Conservation (phyloP, 1,139 yeast species). For the Magnusiomyces tetraspermus region DNA sequence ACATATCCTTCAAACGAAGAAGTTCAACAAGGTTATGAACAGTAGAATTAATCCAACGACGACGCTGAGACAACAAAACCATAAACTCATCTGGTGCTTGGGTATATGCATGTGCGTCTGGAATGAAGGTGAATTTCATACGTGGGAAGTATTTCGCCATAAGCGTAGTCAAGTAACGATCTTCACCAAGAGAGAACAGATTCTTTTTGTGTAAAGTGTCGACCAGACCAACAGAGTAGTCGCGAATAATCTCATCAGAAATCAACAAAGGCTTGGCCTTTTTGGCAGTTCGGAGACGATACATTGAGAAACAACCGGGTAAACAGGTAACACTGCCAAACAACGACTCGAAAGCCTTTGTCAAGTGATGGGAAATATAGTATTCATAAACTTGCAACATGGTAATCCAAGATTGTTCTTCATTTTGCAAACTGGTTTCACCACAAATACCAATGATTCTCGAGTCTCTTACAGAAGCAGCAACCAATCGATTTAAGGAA, state of each 20-base stretch:
- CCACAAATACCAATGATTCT: conserved; percentile 37
- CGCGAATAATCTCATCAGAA: conserved; percentile 33
- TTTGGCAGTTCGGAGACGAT: conserved; percentile 32
- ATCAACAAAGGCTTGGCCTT: conserved; percentile 35
- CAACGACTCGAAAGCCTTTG: conserved; percentile 36
- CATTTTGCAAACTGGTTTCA: conserved; percentile 36
- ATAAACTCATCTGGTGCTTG: conserved; percentile 31
- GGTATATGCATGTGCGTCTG: conserved; percentile 31
- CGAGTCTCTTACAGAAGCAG: conserved; percentile 32
- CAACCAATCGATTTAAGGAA: conserved; percentile 32
- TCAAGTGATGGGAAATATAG: conserved; percentile 37
- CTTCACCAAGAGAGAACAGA: conserved; percentile 37
- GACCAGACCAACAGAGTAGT: conserved; percentile 33
- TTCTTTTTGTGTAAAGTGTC: conserved; percentile 37
- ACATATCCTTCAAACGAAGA: conserved; percentile 28
- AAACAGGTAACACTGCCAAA: conserved; percentile 38
- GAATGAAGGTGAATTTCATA: conserved; percentile 28
- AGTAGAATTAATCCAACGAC: too few relatives aligned
- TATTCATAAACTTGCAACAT: conserved; percentile 40
- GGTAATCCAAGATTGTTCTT: conserved; percentile 33
- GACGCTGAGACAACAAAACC: conserved; percentile 31
- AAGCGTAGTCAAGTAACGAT: conserved; percentile 36
- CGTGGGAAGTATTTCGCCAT: conserved; percentile 29
- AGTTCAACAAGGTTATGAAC: conserved; percentile 33
- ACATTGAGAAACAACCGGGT: conserved; percentile 38